A percentile compares a stretch with the other conserved stretches of the same genome.
These are phyloP conservation scores for Groenewaldozyma salmanticensis DNA, from an alignment of 805 yeast species.

Conservation along the genomic window DNA sequence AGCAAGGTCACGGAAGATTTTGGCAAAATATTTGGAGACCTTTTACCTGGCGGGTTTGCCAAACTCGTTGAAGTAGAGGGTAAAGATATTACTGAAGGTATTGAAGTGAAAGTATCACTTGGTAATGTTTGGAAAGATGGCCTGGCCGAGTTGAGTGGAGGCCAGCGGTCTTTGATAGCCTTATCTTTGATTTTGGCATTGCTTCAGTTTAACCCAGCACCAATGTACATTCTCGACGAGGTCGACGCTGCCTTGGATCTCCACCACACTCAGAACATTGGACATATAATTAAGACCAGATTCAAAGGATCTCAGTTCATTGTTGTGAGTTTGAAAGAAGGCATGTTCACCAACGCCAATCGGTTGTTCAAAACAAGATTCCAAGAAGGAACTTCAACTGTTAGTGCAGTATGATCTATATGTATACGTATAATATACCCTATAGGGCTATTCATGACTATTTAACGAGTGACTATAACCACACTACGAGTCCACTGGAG, in stretches of 20 bases:
- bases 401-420: slow-evolving; percentile 28
- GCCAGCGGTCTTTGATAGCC: slow-evolving; percentile 92
- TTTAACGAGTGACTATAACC: too few relatives aligned
- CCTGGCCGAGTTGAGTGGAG: slow-evolving; percentile 90
- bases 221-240: slow-evolving; percentile 95
- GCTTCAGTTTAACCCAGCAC: slow-evolving; percentile 93
- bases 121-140: slow-evolving; percentile 96
- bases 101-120: slow-evolving; percentile 79
- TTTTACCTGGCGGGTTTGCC: slow-evolving; percentile 83
- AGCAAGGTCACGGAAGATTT: slow-evolving; percentile 79
- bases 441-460: background rate
- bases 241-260: slow-evolving; percentile 97
- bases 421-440: too few relatives aligned
- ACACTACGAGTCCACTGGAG: too few relatives aligned
- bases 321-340: slow-evolving; percentile 93
- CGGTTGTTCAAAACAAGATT: slow-evolving; percentile 86
- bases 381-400: slow-evolving; percentile 94
- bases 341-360: slow-evolving; percentile 96
- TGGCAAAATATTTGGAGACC: slow-evolving; percentile 80
- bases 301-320: slow-evolving; percentile 95
- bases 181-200: slow-evolving; percentile 85
- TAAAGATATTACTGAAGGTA: slow-evolving; percentile 79
- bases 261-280: slow-evolving; percentile 95
- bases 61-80: slow-evolving; percentile 74
- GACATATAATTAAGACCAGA: slow-evolving; percentile 88